Evolutionary conservation across 495 filamentous ascomycete species (phyloP).

Genomic region (Penicillium manginii): DNA sequence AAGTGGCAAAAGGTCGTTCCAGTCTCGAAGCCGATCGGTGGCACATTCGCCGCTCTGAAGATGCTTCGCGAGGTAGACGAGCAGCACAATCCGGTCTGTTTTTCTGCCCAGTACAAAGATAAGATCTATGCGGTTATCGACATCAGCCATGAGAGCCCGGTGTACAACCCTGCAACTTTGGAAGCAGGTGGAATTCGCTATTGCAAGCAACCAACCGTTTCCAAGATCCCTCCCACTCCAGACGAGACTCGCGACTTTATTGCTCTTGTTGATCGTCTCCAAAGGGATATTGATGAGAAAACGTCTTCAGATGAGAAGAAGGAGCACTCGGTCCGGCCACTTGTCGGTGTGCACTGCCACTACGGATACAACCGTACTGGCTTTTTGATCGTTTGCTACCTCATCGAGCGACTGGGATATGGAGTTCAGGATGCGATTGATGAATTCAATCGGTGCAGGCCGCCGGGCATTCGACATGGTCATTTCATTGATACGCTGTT

Average conservation of each 20-base stretch:
- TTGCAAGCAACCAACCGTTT: slow-evolving; percentile 87
- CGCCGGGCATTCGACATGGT: slow-evolving; percentile 85
- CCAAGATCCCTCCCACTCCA: slow-evolving; percentile 82
- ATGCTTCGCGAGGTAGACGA: slow-evolving; percentile 87
- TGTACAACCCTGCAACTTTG: slow-evolving; percentile 79
- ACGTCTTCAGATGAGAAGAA: slow-evolving; percentile 29
- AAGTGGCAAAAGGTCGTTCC: slow-evolving; percentile 84
- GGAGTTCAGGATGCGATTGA: slow-evolving; percentile 77
- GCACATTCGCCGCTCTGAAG: slow-evolving; percentile 84
- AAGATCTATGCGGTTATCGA: slow-evolving; percentile 78
- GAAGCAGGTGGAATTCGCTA: slow-evolving; percentile 75
- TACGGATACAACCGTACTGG: slow-evolving; percentile 94
- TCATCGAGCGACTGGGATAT: slow-evolving; percentile 79
- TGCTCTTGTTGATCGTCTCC: slow-evolving; percentile 71
- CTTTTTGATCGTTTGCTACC: slow-evolving; percentile 87
- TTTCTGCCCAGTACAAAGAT: slow-evolving; percentile 68
- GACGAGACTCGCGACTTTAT: slow-evolving; percentile 81
- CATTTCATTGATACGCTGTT: slow-evolving; percentile 89
- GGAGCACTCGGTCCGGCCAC: slow-evolving; percentile 54
- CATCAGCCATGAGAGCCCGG: slow-evolving; percentile 84
- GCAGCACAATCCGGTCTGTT: slow-evolving; percentile 73
- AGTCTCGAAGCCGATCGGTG: slow-evolving; percentile 74
- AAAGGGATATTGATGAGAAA: slow-evolving; percentile 44
- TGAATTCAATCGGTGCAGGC: slow-evolving; percentile 71
- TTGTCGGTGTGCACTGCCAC: slow-evolving; percentile 89